phyloP scores from a whole-genome alignment of 768 basidiomycete species.

The Arthromyces matolae region DNA sequence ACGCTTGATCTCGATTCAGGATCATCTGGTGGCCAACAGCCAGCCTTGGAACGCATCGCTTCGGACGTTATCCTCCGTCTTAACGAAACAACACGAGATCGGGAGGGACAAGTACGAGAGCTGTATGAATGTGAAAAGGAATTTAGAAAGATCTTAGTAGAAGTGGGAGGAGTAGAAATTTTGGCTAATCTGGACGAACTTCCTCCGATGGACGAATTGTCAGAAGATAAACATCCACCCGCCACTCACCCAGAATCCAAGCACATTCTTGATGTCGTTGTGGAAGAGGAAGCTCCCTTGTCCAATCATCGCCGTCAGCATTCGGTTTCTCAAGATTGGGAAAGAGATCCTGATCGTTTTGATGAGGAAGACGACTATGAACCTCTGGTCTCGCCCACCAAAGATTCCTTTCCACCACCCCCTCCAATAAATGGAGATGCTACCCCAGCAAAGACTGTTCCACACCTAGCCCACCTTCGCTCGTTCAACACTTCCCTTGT shows the following conservation, averaged over 20 bases:
- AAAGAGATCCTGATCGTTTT: conserved; percentile 52
- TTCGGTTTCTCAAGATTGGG: conserved; percentile 51
- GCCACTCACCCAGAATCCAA: conserved; percentile 17
- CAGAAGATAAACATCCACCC: conserved; percentile 28
- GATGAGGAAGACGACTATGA: conserved; percentile 48
- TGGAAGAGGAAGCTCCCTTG: conserved; percentile 35
- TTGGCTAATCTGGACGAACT: conserved; percentile 68
- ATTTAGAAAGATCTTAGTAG: conserved; percentile 70
- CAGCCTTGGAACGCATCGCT: conserved; percentile 63
- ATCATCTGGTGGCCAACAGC: conserved; percentile 33
- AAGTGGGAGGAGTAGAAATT: conserved; percentile 73
- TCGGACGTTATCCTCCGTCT: conserved; percentile 74
- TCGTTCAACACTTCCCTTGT: conserved; percentile 72
- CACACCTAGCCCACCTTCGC: conserved; percentile 68
- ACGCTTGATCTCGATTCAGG: conserved; percentile 57
- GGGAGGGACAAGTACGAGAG: conserved; percentile 79
- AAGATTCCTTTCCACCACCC: conserved; percentile 54
- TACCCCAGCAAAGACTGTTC: conserved; percentile 57
- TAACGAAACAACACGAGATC: conserved; percentile 69
- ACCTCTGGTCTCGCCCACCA: conserved; percentile 45
- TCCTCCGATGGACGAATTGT: conserved; percentile 40
- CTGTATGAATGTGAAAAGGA: conserved; percentile 76
- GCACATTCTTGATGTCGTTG: conserved; percentile 26
- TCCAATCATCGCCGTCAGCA: conserved; percentile 23
- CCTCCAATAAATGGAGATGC: conserved; percentile 46